phyloP scores from a whole-genome alignment of 495 filamentous ascomycete genomes.

The Massariosphaeria phaeospora region DNA sequence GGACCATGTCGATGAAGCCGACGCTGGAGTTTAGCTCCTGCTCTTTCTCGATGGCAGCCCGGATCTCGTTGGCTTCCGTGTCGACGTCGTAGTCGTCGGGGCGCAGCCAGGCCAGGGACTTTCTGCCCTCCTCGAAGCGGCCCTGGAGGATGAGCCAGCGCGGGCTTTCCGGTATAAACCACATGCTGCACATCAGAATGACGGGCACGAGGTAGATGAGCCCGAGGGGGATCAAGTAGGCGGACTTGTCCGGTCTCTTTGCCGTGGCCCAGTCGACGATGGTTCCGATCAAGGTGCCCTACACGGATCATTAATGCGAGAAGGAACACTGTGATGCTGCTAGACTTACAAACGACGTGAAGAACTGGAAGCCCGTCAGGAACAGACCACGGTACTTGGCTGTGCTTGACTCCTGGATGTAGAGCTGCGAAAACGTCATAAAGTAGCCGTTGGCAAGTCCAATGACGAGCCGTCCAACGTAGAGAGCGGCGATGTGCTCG shows the following conservation, averaged over 20 bases:
- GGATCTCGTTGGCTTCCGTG: conserved; percentile 50
- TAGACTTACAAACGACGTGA: conserved; percentile 27
- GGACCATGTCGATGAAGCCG: conserved; percentile 51
- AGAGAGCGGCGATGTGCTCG: conserved; percentile 17
- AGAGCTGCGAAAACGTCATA: conserved; percentile 29
- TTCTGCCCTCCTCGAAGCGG: conserved; percentile 47
- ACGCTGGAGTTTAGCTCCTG: conserved; percentile 42
- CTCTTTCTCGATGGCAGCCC: conserved; percentile 50
- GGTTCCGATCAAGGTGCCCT: conserved; percentile 54
- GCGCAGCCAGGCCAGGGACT: conserved; percentile 47
- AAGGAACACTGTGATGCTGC: no score
- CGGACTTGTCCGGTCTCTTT: conserved; percentile 44
- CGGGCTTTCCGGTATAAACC: conserved; percentile 61
- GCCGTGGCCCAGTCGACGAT: conserved; percentile 58
- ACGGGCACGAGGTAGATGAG: conserved; percentile 55
- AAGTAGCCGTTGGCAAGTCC: conserved; percentile 30
- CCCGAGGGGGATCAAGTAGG: conserved; percentile 58
- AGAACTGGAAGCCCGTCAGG: conserved; percentile 29
- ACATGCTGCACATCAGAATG: conserved; percentile 47
- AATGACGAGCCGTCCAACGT: conserved; percentile 27
- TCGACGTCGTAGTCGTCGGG: conserved; percentile 46
- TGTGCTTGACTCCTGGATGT: conserved; percentile 27
- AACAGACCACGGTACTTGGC: conserved; percentile 26
- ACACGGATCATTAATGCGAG: background rate
- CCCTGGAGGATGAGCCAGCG: conserved; percentile 57